Conservation (phyloP, 2,329 filamentous ascomycete genomes). For the Ophiocordyceps australis region DNA sequence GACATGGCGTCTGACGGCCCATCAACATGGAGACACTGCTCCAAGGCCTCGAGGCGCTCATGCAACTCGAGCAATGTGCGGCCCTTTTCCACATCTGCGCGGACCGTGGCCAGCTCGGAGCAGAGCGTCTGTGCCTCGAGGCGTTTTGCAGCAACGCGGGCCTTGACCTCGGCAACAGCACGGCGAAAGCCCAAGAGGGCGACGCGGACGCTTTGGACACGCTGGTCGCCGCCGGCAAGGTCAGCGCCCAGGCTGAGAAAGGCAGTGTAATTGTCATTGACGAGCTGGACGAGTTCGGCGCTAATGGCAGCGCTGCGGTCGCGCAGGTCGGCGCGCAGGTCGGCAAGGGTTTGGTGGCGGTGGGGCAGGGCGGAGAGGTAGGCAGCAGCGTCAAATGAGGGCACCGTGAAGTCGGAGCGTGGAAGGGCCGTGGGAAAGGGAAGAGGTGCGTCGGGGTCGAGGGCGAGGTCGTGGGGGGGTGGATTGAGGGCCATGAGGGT, state of each 20-base stretch:
- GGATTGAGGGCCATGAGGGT: slow-evolving; percentile 3
- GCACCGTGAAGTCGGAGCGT: slow-evolving; percentile 62
- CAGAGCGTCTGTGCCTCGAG: slow-evolving; percentile 44
- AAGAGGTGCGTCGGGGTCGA: slow-evolving; percentile 49
- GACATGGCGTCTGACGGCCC: slow-evolving; percentile 9
- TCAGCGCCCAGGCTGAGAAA: slow-evolving; percentile 73
- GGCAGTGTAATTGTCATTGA: slow-evolving; percentile 87
- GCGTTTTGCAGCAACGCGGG: slow-evolving; percentile 43
- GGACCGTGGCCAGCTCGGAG: slow-evolving; percentile 46
- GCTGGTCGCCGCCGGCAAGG: slow-evolving; percentile 74
- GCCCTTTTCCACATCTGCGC: slow-evolving; percentile 41
- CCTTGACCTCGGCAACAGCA: slow-evolving; percentile 59
- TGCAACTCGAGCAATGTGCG: slow-evolving; percentile 49
- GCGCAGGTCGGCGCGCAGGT: slow-evolving; percentile 72
- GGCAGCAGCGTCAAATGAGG: slow-evolving; percentile 57
- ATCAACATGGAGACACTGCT: slow-evolving; percentile 41
- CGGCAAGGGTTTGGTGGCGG: slow-evolving; percentile 90
- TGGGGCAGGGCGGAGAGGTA: slow-evolving; percentile 71
- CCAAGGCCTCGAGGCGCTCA: slow-evolving; percentile 41
- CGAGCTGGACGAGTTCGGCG: slow-evolving; percentile 78
- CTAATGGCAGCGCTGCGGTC: slow-evolving; percentile 64
- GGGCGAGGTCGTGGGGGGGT: slow-evolving; percentile 3
- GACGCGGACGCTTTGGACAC: slow-evolving; percentile 76
- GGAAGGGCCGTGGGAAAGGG: slow-evolving; percentile 79
- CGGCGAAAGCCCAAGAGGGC: slow-evolving; percentile 72